phyloP scores from a whole-genome alignment of 805 yeast species.

The Candida stauntonica region DNA sequence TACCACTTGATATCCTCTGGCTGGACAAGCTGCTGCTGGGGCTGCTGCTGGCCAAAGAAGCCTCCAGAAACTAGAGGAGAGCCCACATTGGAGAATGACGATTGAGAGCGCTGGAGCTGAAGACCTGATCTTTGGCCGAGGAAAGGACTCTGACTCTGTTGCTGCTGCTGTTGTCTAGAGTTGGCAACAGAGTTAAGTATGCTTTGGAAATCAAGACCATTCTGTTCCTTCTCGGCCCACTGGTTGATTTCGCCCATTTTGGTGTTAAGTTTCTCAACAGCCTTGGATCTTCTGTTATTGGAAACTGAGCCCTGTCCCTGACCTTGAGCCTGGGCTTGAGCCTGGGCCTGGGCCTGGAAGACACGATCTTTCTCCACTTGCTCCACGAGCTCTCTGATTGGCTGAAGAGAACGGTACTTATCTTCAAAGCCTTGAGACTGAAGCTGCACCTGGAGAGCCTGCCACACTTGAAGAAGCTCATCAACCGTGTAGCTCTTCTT shows the following conservation, averaged over 20 bases:
- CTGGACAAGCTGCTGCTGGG: conserved; percentile 23
- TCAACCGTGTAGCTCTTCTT: conserved; percentile 38
- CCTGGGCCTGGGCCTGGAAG: conserved; percentile 9
- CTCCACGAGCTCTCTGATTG: conserved; percentile 19
- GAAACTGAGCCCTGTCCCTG: too few relatives aligned
- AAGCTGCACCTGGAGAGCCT: conserved; percentile 31
- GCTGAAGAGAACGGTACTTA: conserved; percentile 30
- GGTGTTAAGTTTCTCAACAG: conserved; percentile 14
- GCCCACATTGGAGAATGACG: conserved; percentile 10
- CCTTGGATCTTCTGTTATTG: conserved; percentile 3
- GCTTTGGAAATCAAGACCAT: conserved; percentile 24
- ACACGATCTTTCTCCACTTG: conserved; percentile 23
- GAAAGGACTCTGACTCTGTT: conserved; percentile 9
- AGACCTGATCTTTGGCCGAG: conserved; percentile 1
- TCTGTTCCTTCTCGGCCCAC: conserved; percentile 22
- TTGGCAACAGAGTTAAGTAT: conserved; percentile 19
- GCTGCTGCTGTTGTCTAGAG: conserved; percentile 14
- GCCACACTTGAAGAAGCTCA: conserved; percentile 52
- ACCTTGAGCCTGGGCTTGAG: too few relatives aligned
- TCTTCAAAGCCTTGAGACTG: conserved; percentile 28
- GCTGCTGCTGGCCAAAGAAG: conserved; percentile 9
- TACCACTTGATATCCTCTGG: conserved; percentile 57
- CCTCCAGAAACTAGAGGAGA: conserved; percentile 10
- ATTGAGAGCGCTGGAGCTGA: conserved; percentile 7
- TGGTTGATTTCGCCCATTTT: conserved; percentile 18